Conservation (phyloP, 805 yeast species). For the Danielozyma ontarioensis region DNA sequence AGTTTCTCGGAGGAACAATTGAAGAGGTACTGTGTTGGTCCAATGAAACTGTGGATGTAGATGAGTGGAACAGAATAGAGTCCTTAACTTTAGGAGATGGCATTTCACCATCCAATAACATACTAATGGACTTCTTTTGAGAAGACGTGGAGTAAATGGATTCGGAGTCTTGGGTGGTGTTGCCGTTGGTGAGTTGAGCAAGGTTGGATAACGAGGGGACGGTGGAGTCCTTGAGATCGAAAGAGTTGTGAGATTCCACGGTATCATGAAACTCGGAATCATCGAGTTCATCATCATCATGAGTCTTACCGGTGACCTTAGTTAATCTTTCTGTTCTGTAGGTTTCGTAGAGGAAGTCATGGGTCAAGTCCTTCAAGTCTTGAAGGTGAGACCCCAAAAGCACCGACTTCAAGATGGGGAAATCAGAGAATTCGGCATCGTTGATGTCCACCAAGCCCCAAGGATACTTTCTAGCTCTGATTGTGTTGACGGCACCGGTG, state of each 20-base stretch:
- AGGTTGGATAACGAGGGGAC: conserved; percentile 59
- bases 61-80: conserved; percentile 23
- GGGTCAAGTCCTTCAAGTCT: conserved; percentile 77
- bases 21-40: conserved; percentile 7
- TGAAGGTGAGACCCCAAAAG: conserved; percentile 78
- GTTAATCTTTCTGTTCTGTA: conserved; percentile 76
- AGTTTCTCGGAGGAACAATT: conserved; percentile 11
- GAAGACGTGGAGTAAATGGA: conserved; percentile 14
- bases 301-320: conserved; percentile 42
- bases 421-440: conserved; percentile 49
- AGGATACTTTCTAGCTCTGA: conserved; percentile 64
- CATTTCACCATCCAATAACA: conserved; percentile 28
- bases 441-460: conserved; percentile 66
- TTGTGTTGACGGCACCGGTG: conserved; percentile 40
- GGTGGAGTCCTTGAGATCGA: conserved; percentile 6
- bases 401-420: conserved; percentile 58
- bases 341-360: conserved; percentile 68
- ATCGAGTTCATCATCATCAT: conserved; percentile 19
- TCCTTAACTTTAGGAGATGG: conserved; percentile 24
- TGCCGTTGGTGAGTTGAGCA: conserved; percentile 41
- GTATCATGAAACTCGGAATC: conserved; percentile 17
- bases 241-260: conserved; percentile 8
- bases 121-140: conserved; percentile 23
- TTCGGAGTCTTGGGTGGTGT: conserved; percentile 11
- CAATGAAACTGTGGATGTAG: conserved; percentile 25